Conservation (phyloP, 495 filamentous ascomycete genomes). For the Xylaria longipes region DNA sequence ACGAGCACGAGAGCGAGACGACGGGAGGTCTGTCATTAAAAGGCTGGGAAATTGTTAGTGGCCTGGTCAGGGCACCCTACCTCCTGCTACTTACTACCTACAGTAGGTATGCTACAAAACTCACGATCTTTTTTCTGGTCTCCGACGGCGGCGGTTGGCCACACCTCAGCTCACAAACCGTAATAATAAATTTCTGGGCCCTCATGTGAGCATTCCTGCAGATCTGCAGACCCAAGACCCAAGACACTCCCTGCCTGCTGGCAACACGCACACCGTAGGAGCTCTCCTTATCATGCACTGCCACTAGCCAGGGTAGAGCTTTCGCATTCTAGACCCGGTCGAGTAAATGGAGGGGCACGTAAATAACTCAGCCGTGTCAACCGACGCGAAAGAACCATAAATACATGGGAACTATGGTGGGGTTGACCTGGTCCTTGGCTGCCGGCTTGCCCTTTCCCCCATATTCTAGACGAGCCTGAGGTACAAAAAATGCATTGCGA, state of each 20-base stretch:
- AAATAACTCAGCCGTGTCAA: slow-evolving; percentile 8
- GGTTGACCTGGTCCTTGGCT: slow-evolving; percentile 3
- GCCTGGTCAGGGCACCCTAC: slow-evolving; percentile 6
- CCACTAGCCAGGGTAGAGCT: slow-evolving; percentile 4
- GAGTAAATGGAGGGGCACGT: slow-evolving; percentile 19
- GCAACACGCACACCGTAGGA: slow-evolving; percentile 8
- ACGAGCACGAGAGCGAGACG: background rate
- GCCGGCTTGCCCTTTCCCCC: slow-evolving; percentile 3
- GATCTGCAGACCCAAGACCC: background rate
- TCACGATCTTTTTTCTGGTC: slow-evolving; percentile 40
- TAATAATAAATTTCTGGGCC: slow-evolving; percentile 8
- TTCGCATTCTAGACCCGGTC: slow-evolving; percentile 10
- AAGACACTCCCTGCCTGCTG: too few relatives aligned
- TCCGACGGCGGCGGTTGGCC: slow-evolving; percentile 27
- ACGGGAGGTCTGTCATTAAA: background rate
- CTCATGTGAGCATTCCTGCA: slow-evolving; percentile 26
- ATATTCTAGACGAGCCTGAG: slow-evolving; percentile 20
- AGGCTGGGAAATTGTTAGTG: slow-evolving; percentile 4
- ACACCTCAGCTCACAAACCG: slow-evolving; percentile 14
- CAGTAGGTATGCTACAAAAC: slow-evolving; percentile 26
- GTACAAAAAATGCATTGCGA: background rate
- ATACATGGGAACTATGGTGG: slow-evolving; percentile 14
- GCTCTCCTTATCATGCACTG: slow-evolving; percentile 18
- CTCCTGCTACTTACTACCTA: background rate
- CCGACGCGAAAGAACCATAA: background rate